Base-by-base conservation (phyloP, 345 rosid genomes). In the Capsella bursapastoris region DNA sequence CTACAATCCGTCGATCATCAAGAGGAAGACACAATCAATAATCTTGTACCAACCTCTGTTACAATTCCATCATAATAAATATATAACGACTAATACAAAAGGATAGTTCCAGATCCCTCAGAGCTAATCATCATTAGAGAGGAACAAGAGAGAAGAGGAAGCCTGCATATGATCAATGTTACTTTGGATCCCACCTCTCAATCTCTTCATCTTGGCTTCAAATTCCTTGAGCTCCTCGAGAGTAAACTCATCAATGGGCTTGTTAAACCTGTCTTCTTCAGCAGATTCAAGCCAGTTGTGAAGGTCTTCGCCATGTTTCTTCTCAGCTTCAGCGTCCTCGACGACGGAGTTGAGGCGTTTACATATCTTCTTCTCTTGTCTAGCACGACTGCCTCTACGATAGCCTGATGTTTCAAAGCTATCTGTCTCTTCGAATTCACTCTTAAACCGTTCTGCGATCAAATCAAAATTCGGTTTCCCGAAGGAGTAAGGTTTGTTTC, bases 401-500 rank as follows among this genome's bases (percentile, higher is more conserved):
- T 2, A 0, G 6, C 49, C 14, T 66, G 72, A 57, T 29, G 43
- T 49, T 34, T 67, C 81, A 15, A 22, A 13, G 51, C 56, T 31
- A 1, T 80, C 71, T 12, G 55, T 38, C 0, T 77, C 76, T 47
- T 64, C 72, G 0, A 50, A 45, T 5, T 70, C 73, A 31, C 61
- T 61, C 4, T 70, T 80, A 27, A 65, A 80, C 22, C 83, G 81
- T 2, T 62, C 64, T 5, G 80, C 71, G 48, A 82, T 62, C 13
- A 45, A 13, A 3, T 82, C 77, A 3, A 79, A 66, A 43, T 34
- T 68, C 8, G 85, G 85, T 66, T 71, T 73, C 47, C 72, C 80
- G 55, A 79, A 84, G 1, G 79, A 55, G n/a, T 57, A 84, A 16
- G 83, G 77, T 65, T 74, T 82, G 65, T 84, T 78, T 2, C 75